Percentiles rank a stretch among this genome's conserved stretches.
Evolutionary conservation across 805 yeast species (phyloP).

Genomic region (Teunomyces funiuensis): DNA sequence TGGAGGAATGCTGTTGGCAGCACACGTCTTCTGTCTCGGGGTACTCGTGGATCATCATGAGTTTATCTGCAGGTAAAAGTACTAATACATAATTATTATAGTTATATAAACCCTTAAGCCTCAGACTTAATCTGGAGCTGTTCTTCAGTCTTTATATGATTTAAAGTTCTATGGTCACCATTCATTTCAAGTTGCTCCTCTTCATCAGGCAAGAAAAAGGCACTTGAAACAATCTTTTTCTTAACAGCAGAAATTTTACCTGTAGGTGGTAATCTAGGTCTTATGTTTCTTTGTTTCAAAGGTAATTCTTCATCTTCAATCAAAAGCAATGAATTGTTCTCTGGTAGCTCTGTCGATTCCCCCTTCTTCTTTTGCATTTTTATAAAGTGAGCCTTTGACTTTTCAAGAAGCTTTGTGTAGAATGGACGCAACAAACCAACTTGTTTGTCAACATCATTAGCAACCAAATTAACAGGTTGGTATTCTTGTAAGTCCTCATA

Average conservation of each 20-base stretch:
- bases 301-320: conserved; percentile 87
- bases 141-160: neutral
- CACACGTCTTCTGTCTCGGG: conserved; percentile 1
- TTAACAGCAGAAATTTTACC: conserved; percentile 76
- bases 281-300: conserved; percentile 66
- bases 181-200: conserved; percentile 2
- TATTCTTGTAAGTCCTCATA: conserved; percentile 66
- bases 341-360: conserved; percentile 42
- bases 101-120: neutral
- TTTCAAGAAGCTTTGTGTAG: conserved; percentile 37
- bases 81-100: neutral
- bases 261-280: conserved; percentile 86
- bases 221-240: conserved; percentile 55
- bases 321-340: conserved; percentile 31
- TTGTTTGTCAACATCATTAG: conserved; percentile 51
- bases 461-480: conserved; percentile 51
- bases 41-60: neutral
- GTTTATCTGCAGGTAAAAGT: neutral
- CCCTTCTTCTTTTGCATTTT: conserved; percentile 42
- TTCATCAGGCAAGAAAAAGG: conserved; percentile 53
- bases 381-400: conserved; percentile 43
- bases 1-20: conserved; percentile 1
- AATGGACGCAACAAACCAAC: conserved; percentile 61
- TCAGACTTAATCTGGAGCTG: neutral
- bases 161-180: neutral